phyloP scores from a whole-genome alignment of 306 rosid species.

The Medicago lupulina region DNA sequence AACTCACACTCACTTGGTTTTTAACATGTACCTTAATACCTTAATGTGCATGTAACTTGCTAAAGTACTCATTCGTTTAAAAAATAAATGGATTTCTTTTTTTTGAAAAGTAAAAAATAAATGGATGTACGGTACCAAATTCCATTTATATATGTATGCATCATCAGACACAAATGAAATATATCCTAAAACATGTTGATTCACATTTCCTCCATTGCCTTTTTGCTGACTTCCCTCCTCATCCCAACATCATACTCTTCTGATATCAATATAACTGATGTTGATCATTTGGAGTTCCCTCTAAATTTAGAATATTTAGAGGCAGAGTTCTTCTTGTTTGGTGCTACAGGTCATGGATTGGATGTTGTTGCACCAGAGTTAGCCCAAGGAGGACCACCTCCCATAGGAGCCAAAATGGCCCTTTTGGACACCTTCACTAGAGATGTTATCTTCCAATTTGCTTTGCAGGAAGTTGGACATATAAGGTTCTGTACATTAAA shows the following conservation, averaged over 20 bases:
- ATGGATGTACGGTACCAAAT: too few species aligned
- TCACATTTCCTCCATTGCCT: neutral
- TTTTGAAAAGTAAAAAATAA: too few species aligned
- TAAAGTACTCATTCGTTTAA: too few species aligned
- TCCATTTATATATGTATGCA: neutral
- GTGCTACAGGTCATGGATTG: slow-evolving; percentile 64
- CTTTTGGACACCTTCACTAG: slow-evolving; percentile 33
- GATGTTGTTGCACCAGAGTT: slow-evolving; percentile 58
- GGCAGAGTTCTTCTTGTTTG: slow-evolving; percentile 71
- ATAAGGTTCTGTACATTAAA: slow-evolving; percentile 49
- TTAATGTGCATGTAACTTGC: too few species aligned
- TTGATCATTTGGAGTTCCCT: neutral
- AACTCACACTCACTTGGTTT: too few species aligned
- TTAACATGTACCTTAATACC: too few species aligned
- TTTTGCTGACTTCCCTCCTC: neutral
- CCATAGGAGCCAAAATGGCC: slow-evolving; percentile 65
- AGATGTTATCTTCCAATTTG: slow-evolving; percentile 64
- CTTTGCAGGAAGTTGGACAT: slow-evolving; percentile 77
- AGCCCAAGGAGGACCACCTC: slow-evolving; percentile 65
- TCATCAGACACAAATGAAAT: neutral
- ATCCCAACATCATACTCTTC: neutral
- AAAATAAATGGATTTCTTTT: too few species aligned
- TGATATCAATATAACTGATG: neutral
- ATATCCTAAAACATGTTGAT: neutral
- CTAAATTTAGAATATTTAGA: slow-evolving; percentile 69